Conservation (phyloP, 106 monocot genomes). For the Allium sativum region DNA sequence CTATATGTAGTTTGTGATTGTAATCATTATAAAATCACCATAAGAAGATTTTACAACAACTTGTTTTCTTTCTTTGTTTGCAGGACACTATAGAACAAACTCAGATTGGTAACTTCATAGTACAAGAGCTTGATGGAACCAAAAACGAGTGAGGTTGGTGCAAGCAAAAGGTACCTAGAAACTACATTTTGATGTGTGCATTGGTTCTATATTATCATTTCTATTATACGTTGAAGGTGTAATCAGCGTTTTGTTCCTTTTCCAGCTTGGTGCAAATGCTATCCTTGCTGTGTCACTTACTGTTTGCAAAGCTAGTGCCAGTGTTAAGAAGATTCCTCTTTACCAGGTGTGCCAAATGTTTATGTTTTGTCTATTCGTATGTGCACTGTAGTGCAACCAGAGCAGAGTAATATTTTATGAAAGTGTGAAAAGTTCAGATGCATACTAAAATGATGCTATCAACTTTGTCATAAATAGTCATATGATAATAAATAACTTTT, state of each 20-base stretch:
- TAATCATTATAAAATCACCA: neutral
- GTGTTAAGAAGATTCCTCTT: constrained; percentile 74
- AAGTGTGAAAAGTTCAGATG: too few species aligned
- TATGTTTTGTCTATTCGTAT: neutral
- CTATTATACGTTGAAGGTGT: neutral
- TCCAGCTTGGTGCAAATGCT: constrained; percentile 90
- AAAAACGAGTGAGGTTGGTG: constrained; percentile 98
- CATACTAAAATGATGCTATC: too few species aligned
- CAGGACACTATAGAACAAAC: constrained; percentile 87
- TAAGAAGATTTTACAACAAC: neutral
- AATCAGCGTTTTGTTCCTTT: neutral
- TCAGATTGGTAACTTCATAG: constrained; percentile 87
- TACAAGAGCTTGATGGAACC: constrained; percentile 97
- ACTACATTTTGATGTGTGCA: neutral
- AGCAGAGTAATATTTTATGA: too few species aligned
- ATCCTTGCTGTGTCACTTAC: constrained; percentile 88
- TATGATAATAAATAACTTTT: too few species aligned
- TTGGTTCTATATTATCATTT: neutral
- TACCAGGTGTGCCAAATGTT: constrained; percentile 39
- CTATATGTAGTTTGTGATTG: neutral
- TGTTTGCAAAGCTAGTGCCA: constrained; percentile 84
- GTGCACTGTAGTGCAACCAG: too few species aligned
- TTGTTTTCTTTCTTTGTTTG: neutral
- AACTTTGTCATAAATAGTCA: too few species aligned
- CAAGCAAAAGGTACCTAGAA: constrained; percentile 75